A percentile compares a stretch with the other conserved stretches of the same genome.
Evolutionary conservation across 225 moss, liverwort and hornwort genomes (phyloP).

Genomic region (Sphagnum contortum): DNA sequence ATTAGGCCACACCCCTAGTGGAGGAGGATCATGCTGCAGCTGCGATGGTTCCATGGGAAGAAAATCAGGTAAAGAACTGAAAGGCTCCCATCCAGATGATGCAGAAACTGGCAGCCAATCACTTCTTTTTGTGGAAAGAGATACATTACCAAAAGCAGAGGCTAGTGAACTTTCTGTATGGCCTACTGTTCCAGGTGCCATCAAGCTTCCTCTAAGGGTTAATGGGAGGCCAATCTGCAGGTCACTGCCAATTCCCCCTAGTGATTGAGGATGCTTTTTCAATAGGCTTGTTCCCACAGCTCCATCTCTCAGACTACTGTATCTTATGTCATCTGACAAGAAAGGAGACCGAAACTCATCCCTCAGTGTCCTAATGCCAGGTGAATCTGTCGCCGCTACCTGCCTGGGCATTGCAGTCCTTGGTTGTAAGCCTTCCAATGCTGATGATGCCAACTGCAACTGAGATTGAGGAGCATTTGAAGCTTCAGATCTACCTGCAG

Average conservation of each 20-base stretch:
- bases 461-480: neutral
- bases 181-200: constrained; percentile 7
- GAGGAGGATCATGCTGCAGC: constrained; percentile 18
- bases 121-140: constrained; percentile 15
- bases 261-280: neutral
- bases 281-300: neutral
- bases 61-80: constrained; percentile 1
- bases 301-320: constrained; percentile 4
- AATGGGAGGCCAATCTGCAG: neutral
- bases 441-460: too few relatives aligned
- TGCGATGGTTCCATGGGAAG: constrained; percentile 10
- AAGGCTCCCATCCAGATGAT: constrained; percentile 5
- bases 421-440: constrained; percentile 6
- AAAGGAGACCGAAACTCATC: constrained; percentile 8
- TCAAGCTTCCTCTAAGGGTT: constrained; percentile 8
- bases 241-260: neutral
- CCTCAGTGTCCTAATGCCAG: neutral
- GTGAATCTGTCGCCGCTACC: constrained; percentile 6
- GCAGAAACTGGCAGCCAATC: constrained; percentile 9
- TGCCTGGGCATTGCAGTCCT: constrained; percentile 14
- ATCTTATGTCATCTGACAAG: constrained; percentile 1
- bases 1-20: constrained; percentile 10
- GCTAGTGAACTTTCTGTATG: constrained; percentile 7
- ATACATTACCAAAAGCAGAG: constrained; percentile 3
- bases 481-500: constrained; percentile 3